Evolutionary conservation across 148 eudicot genomes (phyloP).

Genomic region (Oxyria digyna): DNA sequence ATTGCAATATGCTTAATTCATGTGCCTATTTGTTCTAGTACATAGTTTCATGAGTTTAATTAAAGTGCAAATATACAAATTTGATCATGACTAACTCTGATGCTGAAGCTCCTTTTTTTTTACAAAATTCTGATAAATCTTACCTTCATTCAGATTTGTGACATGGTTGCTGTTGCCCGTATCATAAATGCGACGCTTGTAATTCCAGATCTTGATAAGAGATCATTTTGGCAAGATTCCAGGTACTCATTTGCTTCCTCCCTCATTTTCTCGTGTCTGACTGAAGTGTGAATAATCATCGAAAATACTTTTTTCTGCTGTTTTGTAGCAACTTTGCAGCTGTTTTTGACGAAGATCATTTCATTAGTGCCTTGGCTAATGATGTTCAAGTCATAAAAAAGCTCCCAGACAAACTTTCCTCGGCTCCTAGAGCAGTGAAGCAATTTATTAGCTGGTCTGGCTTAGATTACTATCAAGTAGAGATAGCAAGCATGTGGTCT

Average conservation of each 20-base stretch:
- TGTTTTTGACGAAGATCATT: slow-evolving; percentile 81
- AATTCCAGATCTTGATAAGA: slow-evolving; percentile 90
- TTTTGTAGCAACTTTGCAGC: slow-evolving; percentile 81
- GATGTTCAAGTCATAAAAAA: slow-evolving; percentile 62
- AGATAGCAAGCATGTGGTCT: slow-evolving; percentile 76
- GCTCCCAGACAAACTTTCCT: slow-evolving; percentile 49
- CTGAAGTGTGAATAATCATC: neutral
- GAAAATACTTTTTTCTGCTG: neutral
- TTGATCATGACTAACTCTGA: neutral
- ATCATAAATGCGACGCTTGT: slow-evolving; percentile 91
- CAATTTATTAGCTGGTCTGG: slow-evolving; percentile 97
- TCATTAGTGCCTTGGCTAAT: slow-evolving; percentile 61
- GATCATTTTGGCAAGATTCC: slow-evolving; percentile 95
- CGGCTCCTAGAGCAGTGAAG: slow-evolving; percentile 65
- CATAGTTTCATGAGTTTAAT: neutral
- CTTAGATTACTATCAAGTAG: slow-evolving; percentile 65
- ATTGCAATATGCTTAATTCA: neutral
- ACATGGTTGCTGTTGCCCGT: slow-evolving; percentile 97
- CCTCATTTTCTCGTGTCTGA: neutral
- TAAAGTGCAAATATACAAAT: neutral
- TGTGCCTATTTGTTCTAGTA: neutral
- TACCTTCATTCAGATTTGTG: slow-evolving; percentile 65
- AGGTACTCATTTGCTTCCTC: slow-evolving; percentile 33
- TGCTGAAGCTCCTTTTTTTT: neutral
- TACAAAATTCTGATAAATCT: neutral